These are phyloP conservation scores for Verticillium albo-atrum DNA, from an alignment of 2,329 filamentous ascomycete species.

Conservation along the genomic window DNA sequence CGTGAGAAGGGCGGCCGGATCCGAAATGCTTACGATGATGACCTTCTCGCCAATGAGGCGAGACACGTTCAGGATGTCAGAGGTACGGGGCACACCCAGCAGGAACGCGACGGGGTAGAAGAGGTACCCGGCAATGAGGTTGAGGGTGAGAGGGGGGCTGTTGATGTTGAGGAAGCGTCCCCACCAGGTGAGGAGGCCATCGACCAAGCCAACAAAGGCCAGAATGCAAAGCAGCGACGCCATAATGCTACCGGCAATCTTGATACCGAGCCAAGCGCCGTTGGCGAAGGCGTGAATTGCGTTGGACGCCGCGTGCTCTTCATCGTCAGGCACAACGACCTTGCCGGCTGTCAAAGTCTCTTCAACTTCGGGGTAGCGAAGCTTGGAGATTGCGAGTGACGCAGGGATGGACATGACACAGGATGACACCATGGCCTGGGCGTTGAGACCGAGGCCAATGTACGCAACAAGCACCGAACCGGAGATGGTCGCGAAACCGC, in stretches of 20 bases:
- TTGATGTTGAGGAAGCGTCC: constrained; percentile 72
- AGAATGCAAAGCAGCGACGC: constrained; percentile 80
- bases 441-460: constrained; percentile 76
- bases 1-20: background rate
- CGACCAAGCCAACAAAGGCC: constrained; percentile 67
- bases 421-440: constrained; percentile 80
- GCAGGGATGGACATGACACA: constrained; percentile 96
- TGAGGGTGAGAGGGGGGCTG: constrained; percentile 53
- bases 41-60: constrained; percentile 82
- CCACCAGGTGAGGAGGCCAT: constrained; percentile 80
- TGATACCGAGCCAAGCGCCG: constrained; percentile 80
- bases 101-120: constrained; percentile 77
- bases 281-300: constrained; percentile 80
- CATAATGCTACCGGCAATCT: constrained; percentile 80
- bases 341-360: constrained; percentile 79
- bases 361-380: constrained; percentile 84
- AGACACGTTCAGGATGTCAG: constrained; percentile 66
- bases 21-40: constrained; percentile 52
- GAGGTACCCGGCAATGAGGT: constrained; percentile 72
- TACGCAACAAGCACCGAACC: constrained; percentile 85
- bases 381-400: constrained; percentile 82
- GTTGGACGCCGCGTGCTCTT: constrained; percentile 73
- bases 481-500: constrained; percentile 87
- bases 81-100: constrained; percentile 67
- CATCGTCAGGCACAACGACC: constrained; percentile 75